These are phyloP conservation scores for Aspergillus brasiliensis DNA, from an alignment of 2,329 filamentous ascomycete genomes.

Conservation along the genomic window DNA sequence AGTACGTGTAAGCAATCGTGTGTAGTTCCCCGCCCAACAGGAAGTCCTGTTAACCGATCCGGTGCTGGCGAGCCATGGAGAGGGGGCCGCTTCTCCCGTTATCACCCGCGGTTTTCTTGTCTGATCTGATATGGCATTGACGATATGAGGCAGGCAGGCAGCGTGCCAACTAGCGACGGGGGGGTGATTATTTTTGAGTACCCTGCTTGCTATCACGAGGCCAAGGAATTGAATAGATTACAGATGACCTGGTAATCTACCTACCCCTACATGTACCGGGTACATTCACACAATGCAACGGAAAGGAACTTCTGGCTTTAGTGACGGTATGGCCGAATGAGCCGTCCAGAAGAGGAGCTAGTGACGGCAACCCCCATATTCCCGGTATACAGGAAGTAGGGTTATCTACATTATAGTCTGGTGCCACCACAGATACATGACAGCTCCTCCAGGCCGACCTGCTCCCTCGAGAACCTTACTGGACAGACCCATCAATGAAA, in stretches of 20 bases:
- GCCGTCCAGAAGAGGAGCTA: neutral
- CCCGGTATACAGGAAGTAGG: neutral
- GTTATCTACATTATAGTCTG: constrained; percentile 9
- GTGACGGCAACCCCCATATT: neutral
- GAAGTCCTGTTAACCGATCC: neutral
- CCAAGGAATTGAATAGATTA: neutral
- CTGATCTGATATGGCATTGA: neutral
- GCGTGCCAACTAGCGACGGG: neutral
- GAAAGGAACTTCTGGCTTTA: neutral
- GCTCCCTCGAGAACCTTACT: constrained; percentile 13
- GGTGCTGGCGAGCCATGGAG: neutral
- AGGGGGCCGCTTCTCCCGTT: neutral
- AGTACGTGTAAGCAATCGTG: neutral
- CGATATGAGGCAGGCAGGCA: neutral
- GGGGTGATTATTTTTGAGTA: too few relatives aligned
- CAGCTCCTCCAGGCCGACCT: constrained; percentile 7
- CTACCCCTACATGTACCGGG: neutral
- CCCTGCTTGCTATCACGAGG: too few relatives aligned
- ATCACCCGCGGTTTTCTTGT: neutral
- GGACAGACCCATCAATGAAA: constrained; percentile 11
- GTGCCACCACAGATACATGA: constrained; percentile 12
- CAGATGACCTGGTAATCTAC: neutral
- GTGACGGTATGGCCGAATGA: neutral
- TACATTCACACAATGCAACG: neutral
- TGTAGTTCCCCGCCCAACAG: neutral